Evolutionary conservation across 2,329 filamentous ascomycete genomes (phyloP), one percentile per base, ranked within the genome.

Genomic region (Ophiostoma sp.): DNA sequence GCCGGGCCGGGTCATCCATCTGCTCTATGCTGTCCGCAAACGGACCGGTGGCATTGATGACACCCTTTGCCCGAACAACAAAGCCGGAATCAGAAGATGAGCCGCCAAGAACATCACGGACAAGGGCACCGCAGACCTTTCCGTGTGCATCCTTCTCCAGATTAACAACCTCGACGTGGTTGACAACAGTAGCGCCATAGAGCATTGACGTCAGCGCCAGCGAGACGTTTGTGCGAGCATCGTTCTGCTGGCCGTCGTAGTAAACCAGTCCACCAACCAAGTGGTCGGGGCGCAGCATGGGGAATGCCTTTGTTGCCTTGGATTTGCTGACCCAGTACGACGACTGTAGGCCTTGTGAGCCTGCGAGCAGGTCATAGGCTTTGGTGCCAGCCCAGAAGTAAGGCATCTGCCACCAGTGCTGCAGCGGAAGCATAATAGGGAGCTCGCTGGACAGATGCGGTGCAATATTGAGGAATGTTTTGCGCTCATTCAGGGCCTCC

Each of bases 231-330:
- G 94, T 95, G 73, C 91, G 88, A 35, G 91, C 93, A 78, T 95
- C 91, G 77, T 95, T 94, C 82, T 94, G 92, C 71, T 91, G 91
- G 73, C 91, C 91, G 80, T 95, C 90, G 77, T 94, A 94, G 84
- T 95, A 95, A 52, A 94, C 91, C 76, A 94, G 81, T 44, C 91
- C 91, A 74, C 92, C 91, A 69, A 93, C 85, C 20, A 94, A 81
- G 52, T 60, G 27, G 73, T 87, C 87, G 69, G 91, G 87, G 76
- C 86, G 89, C 79, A 95, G 81, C 86, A 93, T 90, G 31, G 91
- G 91, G 76, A 94, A 94, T 8, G 88, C 86, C 76, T 92, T 89
- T 72, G 93, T 82, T 10, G 91, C 91, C 79, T 92, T 92, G 79
- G 85, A 89, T 80, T 88, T 90, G 73, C 89, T 90, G 80, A 94